A percentile compares a stretch with the other conserved stretches of the same genome.
Conservation (phyloP, 2,329 filamentous ascomycete genomes). For the Fusarium chlamydosporum region DNA sequence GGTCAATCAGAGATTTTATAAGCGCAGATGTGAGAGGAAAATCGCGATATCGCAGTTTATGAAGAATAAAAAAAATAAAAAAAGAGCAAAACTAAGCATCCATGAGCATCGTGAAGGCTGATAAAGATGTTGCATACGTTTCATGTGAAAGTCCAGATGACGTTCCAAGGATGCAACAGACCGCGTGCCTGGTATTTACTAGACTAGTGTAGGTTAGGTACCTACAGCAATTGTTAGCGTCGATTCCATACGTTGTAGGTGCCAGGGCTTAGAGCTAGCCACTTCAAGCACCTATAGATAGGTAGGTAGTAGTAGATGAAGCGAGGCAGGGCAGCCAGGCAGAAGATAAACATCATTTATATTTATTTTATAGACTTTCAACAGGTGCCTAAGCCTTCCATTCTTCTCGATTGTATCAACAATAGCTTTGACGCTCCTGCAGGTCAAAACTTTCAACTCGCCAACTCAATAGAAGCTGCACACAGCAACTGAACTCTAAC, state of each 20-base stretch:
- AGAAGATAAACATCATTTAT: too few relatives aligned
- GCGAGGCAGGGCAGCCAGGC: not conserved
- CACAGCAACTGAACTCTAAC: too few relatives aligned
- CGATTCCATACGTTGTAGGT: too few relatives aligned
- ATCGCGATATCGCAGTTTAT: not conserved
- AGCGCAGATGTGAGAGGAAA: not conserved
- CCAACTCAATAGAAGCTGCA: too few relatives aligned
- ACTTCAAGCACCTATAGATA: not conserved
- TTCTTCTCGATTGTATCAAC: too few relatives aligned
- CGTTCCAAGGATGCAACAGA: conserved; percentile 20
- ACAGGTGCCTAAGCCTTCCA: too few relatives aligned
- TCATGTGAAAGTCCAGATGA: conserved; percentile 45
- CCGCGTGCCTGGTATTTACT: not conserved
- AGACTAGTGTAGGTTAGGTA: not conserved
- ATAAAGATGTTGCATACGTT: conserved; percentile 11
- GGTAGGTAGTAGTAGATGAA: too few relatives aligned
- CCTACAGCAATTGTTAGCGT: too few relatives aligned
- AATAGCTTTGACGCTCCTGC: too few relatives aligned
- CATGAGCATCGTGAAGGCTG: not conserved
- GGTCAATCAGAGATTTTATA: not conserved
- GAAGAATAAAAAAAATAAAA: too few relatives aligned
- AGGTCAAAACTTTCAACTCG: too few relatives aligned
- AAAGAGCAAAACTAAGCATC: not conserved
- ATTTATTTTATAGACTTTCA: too few relatives aligned
- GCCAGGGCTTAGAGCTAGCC: conserved; percentile 5